Conservation (phyloP, 805 yeast genomes). For the Pichia thaimueangensis region DNA sequence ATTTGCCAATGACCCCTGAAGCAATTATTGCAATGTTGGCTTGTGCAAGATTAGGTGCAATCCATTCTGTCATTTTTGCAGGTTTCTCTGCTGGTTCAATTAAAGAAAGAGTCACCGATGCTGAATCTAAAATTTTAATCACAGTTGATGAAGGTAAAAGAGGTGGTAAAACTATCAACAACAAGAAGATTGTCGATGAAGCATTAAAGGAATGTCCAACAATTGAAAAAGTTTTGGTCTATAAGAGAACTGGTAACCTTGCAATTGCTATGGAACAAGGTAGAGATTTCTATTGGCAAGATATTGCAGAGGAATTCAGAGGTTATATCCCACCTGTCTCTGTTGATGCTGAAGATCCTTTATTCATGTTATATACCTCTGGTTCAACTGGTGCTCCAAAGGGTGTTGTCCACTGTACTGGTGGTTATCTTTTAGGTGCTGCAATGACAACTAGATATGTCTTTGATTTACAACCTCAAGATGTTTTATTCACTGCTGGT, state of each 20-base stretch:
- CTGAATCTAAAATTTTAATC: conserved; percentile 76
- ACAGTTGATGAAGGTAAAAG: conserved; percentile 94
- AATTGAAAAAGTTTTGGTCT: conserved; percentile 81
- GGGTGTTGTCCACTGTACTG: conserved; percentile 95
- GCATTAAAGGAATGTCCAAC: conserved; percentile 69
- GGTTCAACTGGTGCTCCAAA: conserved; percentile 98
- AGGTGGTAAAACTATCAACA: conserved; percentile 89
- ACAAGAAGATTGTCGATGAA: conserved; percentile 93
- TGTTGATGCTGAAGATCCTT: conserved; percentile 88
- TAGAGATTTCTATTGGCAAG: conserved; percentile 96
- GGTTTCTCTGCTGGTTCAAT: conserved; percentile 94
- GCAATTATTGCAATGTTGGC: conserved; percentile 94
- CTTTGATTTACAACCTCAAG: conserved; percentile 86
- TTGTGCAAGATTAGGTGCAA: conserved; percentile 87
- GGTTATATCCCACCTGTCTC: conserved; percentile 83
- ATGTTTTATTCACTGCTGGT: conserved; percentile 91
- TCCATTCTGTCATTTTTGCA: conserved; percentile 94
- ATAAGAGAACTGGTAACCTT: conserved; percentile 76
- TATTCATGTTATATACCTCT: conserved; percentile 91
- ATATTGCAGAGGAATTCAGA: conserved; percentile 73
- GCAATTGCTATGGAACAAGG: conserved; percentile 67
- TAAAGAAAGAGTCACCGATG: conserved; percentile 85
- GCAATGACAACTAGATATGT: conserved; percentile 86
- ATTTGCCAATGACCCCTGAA: conserved; percentile 97
- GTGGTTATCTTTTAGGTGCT: conserved; percentile 91